These are phyloP conservation scores for Dalbergia cochinchinensis DNA, from an alignment of 306 rosid genomes.

Conservation along the genomic window DNA sequence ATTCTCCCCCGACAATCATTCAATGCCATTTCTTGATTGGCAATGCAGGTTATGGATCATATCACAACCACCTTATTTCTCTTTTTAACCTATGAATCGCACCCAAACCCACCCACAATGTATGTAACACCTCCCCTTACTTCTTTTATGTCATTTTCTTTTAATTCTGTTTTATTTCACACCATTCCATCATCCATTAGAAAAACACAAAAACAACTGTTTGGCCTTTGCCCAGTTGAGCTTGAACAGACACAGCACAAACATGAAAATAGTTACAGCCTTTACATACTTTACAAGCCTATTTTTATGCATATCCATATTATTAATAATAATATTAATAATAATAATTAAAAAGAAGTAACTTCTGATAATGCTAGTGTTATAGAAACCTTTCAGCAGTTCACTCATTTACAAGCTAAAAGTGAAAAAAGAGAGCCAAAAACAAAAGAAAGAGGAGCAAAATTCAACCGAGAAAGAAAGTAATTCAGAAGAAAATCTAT, in stretches of 20 bases:
- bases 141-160: conserved; percentile 46
- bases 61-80: conserved; percentile 42
- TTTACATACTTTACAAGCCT: conserved; percentile 11
- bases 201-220: neutral
- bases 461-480: conserved; percentile 23
- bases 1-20: conserved; percentile 53
- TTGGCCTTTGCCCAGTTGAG: neutral
- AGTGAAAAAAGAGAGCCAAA: neutral
- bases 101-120: conserved; percentile 13
- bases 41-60: conserved; percentile 41
- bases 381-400: conserved; percentile 31
- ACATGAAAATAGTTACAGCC: conserved; percentile 32
- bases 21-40: conserved; percentile 49
- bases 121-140: conserved; percentile 1
- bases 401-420: conserved; percentile 45
- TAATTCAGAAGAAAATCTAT: conserved; percentile 30
- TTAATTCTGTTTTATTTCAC: conserved; percentile 37
- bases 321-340: neutral
- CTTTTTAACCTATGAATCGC: conserved; percentile 37
- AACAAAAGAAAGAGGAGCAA: neutral
- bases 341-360: neutral
- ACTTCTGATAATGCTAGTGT: conserved; percentile 4
- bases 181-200: neutral
- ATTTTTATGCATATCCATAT: conserved; percentile 16
- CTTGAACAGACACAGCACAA: conserved; percentile 13